phyloP scores from a whole-genome alignment of 176 grass and related monocot species.

The Stipa capillata region DNA sequence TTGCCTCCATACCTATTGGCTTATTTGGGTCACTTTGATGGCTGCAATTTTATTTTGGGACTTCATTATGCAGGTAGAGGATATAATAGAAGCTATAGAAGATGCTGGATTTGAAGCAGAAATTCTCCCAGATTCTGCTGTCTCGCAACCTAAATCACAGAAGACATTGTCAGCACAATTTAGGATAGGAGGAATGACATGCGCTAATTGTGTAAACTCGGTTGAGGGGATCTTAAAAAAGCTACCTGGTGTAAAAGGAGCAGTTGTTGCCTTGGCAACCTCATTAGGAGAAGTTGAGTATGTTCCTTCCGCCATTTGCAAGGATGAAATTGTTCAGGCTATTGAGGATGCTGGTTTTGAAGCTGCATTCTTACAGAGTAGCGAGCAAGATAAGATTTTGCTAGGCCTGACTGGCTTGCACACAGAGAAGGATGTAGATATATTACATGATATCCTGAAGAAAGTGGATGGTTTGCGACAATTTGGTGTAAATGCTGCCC shows the following conservation, averaged over 20 bases:
- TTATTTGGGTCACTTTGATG: neutral
- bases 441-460: constrained; percentile 48
- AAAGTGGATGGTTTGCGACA: constrained; percentile 54
- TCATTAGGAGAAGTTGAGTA: constrained; percentile 88
- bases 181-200: constrained; percentile 96
- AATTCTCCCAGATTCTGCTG: constrained; percentile 65
- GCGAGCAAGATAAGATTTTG: constrained; percentile 73
- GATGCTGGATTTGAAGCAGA: constrained; percentile 91
- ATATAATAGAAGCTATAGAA: constrained; percentile 90
- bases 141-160: constrained; percentile 51
- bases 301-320: constrained; percentile 51
- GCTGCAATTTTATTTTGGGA: neutral
- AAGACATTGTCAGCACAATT: constrained; percentile 76
- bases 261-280: constrained; percentile 79
- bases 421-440: constrained; percentile 41
- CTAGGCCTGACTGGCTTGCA: constrained; percentile 47
- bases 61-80: constrained; percentile 63
- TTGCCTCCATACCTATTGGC: neutral
- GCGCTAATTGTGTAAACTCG: constrained; percentile 89
- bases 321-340: constrained; percentile 74
- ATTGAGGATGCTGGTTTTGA: constrained; percentile 99
- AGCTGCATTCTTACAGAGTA: constrained; percentile 82
- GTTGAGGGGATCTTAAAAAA: constrained; percentile 83
- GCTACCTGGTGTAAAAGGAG: constrained; percentile 77
- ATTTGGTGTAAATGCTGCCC: constrained; percentile 45